A percentile compares a stretch with the other conserved stretches of the same genome.
Evolutionary conservation across 2,329 filamentous ascomycete genomes (phyloP).

Genomic region (Aspergillus unguis): DNA sequence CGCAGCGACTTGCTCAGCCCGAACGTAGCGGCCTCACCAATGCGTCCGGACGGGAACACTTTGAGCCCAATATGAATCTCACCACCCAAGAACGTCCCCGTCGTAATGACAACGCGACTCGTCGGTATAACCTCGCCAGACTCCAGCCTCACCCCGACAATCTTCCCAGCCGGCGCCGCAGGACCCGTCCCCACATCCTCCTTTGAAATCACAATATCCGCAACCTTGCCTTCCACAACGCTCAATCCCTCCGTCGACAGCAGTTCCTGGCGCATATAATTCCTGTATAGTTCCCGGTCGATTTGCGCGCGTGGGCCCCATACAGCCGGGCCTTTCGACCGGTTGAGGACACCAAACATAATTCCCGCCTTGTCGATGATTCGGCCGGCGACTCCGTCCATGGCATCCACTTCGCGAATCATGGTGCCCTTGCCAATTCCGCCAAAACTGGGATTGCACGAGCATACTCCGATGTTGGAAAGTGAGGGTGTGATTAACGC

Average conservation of each 20-base stretch:
- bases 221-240: conserved; percentile 81
- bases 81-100: conserved; percentile 89
- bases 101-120: conserved; percentile 85
- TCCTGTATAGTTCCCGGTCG: conserved; percentile 82
- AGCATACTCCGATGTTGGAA: conserved; percentile 89
- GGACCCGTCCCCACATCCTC: conserved; percentile 47
- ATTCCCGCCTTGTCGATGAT: conserved; percentile 91
- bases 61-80: conserved; percentile 95
- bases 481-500: conserved; percentile 84
- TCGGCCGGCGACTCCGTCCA: conserved; percentile 83
- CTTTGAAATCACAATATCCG: conserved; percentile 77
- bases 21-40: conserved; percentile 90
- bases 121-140: conserved; percentile 80
- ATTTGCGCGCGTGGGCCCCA: conserved; percentile 98
- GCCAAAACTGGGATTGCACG: conserved; percentile 94
- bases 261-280: conserved; percentile 86
- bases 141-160: conserved; percentile 81
- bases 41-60: conserved; percentile 78
- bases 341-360: conserved; percentile 89
- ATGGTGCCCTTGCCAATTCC: conserved; percentile 99
- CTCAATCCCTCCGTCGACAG: conserved; percentile 71
- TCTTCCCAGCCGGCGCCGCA: conserved; percentile 60
- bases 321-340: conserved; percentile 86
- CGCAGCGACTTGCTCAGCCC: conserved; percentile 86
- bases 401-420: conserved; percentile 87